Conservation (phyloP, 768 basidiomycete species). For the Macrolepiota dolichaula region DNA sequence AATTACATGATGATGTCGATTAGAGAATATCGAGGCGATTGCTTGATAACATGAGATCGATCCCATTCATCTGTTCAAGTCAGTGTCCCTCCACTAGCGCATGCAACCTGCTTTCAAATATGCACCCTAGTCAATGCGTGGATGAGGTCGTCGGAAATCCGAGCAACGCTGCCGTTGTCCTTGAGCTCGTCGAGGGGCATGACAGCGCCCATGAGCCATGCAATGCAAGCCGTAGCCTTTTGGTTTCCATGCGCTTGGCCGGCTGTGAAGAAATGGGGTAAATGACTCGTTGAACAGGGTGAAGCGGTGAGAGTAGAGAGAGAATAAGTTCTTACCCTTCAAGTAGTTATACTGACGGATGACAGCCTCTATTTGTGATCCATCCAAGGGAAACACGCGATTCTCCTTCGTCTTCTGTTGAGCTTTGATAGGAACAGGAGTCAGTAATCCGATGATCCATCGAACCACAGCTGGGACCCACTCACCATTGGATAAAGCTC, state of each 20-base stretch:
- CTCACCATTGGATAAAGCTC: slow-evolving; percentile 30
- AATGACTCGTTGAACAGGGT: neutral
- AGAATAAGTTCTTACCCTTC: slow-evolving; percentile 29
- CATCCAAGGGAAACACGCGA: slow-evolving; percentile 32
- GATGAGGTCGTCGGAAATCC: slow-evolving; percentile 24
- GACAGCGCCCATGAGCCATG: slow-evolving; percentile 40
- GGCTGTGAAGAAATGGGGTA: slow-evolving; percentile 16
- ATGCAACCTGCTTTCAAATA: slow-evolving; percentile 18
- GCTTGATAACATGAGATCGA: neutral
- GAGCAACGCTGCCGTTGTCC: slow-evolving; percentile 16
- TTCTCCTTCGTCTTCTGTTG: slow-evolving; percentile 24
- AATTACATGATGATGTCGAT: slow-evolving; percentile 6
- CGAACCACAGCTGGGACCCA: slow-evolving; percentile 2
- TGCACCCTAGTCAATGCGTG: slow-evolving; percentile 30
- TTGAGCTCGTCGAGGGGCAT: slow-evolving; percentile 38
- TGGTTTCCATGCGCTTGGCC: slow-evolving; percentile 25
- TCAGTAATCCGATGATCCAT: neutral
- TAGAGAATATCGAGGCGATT: slow-evolving; percentile 1
- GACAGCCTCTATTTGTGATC: slow-evolving; percentile 34
- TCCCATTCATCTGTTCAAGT: neutral
- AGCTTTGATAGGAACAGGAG: slow-evolving; percentile 22
- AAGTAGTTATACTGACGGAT: slow-evolving; percentile 32
- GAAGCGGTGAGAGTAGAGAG: neutral
- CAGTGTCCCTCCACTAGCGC: neutral
- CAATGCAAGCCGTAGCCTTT: slow-evolving; percentile 27